A percentile compares a stretch with the other conserved stretches of the same genome.
phyloP scores from a whole-genome alignment of 108 stramenopile genomes.

The Nannochloropsis granulata region DNA sequence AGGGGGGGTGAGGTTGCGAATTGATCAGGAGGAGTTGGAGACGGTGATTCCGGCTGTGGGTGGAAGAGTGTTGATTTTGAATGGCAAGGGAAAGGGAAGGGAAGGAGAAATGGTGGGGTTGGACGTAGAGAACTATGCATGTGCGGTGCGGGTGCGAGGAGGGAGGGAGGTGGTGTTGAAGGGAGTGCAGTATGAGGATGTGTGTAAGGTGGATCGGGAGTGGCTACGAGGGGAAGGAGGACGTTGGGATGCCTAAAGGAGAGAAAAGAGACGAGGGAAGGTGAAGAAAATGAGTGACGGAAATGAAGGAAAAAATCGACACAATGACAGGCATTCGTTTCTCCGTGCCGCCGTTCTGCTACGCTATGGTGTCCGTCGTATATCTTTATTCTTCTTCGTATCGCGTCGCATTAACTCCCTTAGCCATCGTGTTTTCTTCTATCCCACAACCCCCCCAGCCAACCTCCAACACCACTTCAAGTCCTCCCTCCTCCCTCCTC shows the following conservation, averaged over 20 bases:
- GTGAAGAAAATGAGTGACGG: too few species aligned
- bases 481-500: neutral
- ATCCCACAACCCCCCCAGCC: neutral
- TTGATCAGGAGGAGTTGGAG: conserved; percentile 40
- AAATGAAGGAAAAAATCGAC: too few species aligned
- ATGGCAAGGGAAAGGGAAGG: conserved; percentile 23
- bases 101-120: conserved; percentile 21
- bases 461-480: neutral
- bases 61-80: conserved; percentile 28
- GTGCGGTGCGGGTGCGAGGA: conserved; percentile 19
- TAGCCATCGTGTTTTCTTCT: neutral
- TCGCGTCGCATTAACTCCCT: neutral
- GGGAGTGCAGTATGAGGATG: conserved; percentile 34
- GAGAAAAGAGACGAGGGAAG: neutral
- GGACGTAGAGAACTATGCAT: conserved; percentile 27
- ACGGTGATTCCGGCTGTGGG: conserved; percentile 36
- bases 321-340: too few species aligned
- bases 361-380: too few species aligned
- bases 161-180: conserved; percentile 22
- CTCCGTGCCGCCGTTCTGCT: too few species aligned
- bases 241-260: neutral
- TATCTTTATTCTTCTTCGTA: too few species aligned
- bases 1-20: conserved; percentile 16
- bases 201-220: conserved; percentile 18
- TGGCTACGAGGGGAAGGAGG: neutral